These are phyloP conservation scores for Spencermartinsiella europaea DNA, from an alignment of 805 yeast species.

Conservation along the genomic window DNA sequence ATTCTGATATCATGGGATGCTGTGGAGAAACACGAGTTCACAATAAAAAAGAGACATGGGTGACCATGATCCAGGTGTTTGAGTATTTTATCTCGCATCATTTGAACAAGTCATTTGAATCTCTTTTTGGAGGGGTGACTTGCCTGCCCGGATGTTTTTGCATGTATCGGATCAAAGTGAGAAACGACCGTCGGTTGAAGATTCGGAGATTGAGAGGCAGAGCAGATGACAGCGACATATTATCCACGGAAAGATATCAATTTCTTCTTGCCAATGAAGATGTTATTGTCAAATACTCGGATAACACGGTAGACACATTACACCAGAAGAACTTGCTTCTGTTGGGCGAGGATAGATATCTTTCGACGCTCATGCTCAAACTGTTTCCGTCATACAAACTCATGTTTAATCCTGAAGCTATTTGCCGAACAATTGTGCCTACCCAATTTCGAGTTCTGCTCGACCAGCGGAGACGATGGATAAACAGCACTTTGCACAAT, in stretches of 20 bases:
- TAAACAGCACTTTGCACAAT: conserved; percentile 90
- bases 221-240: background rate
- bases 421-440: conserved; percentile 89
- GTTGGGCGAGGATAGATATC: conserved; percentile 86
- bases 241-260: background rate
- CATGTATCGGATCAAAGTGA: conserved; percentile 86
- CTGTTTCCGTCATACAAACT: conserved; percentile 89
- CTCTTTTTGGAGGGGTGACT: conserved; percentile 89
- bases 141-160: conserved; percentile 96
- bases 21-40: conserved; percentile 95
- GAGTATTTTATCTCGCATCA: conserved; percentile 94
- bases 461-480: conserved; percentile 96
- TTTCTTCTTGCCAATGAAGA: conserved; percentile 92
- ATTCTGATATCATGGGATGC: conserved; percentile 82
- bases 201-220: conserved; percentile 34
- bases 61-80: conserved; percentile 88
- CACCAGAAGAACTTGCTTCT: conserved; percentile 82
- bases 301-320: conserved; percentile 75
- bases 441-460: conserved; percentile 69
- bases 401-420: conserved; percentile 83
- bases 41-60: conserved; percentile 81
- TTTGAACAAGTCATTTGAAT: conserved; percentile 89
- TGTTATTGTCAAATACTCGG: conserved; percentile 86
- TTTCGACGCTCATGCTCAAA: conserved; percentile 78
- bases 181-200: conserved; percentile 75